These are phyloP conservation scores for Corymbia calophylla DNA, from an alignment of 441 rosid genomes.

Conservation along the genomic window DNA sequence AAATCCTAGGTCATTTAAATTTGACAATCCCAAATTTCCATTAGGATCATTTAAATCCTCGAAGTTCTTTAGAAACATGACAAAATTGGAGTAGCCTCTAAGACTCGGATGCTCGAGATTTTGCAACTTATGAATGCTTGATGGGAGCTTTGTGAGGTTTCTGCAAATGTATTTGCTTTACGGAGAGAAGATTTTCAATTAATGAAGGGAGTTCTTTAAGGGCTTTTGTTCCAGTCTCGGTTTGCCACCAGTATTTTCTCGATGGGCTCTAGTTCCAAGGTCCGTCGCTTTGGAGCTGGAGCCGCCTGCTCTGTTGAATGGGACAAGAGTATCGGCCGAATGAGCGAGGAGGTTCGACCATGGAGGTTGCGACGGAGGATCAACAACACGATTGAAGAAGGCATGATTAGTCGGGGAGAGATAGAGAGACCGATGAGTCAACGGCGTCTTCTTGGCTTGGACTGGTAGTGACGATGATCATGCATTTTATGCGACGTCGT, in stretches of 20 bases:
- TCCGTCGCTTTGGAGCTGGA: neutral
- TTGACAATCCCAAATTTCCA: too few relatives aligned
- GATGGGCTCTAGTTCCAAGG: constrained; percentile 8
- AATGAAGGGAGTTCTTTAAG: too few relatives aligned
- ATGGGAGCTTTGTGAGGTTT: too few relatives aligned
- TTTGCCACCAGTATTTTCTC: constrained; percentile 83
- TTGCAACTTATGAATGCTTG: too few relatives aligned
- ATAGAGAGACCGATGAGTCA: neutral
- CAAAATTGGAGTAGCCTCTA: too few relatives aligned
- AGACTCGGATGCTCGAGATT: too few relatives aligned
- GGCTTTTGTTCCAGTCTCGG: constrained; percentile 40
- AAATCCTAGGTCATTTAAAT: too few relatives aligned
- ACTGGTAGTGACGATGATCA: neutral
- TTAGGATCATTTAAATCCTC: too few relatives aligned
- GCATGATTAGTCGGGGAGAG: neutral
- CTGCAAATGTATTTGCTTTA: neutral
- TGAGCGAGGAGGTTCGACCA: too few relatives aligned
- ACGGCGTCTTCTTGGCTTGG: neutral
- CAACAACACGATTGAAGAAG: neutral
- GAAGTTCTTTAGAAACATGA: too few relatives aligned
- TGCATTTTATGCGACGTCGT: neutral
- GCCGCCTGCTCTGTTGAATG: neutral
- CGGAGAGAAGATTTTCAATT: neutral
- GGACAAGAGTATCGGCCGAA: constrained; percentile 9
- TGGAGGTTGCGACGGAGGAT: neutral